Evolutionary conservation across 768 basidiomycete genomes (phyloP).

Genomic region (Amanita exitialis): DNA sequence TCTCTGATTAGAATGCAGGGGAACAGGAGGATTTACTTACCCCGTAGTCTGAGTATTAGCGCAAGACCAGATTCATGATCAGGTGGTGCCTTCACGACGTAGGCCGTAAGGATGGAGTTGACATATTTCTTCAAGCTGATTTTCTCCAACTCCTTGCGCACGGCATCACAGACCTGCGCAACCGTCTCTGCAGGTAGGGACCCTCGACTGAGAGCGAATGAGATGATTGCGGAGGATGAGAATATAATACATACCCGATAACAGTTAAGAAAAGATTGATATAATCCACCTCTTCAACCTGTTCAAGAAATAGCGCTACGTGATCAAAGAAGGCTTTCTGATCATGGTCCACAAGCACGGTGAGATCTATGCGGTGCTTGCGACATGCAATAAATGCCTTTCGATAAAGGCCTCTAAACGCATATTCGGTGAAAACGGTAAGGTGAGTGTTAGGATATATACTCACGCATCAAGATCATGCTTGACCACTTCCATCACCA

Average conservation of each 20-base stretch:
- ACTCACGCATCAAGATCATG: constrained; percentile 65
- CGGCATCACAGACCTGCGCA: constrained; percentile 62
- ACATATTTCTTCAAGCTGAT: constrained; percentile 71
- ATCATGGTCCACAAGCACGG: constrained; percentile 78
- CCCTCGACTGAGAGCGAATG: constrained; percentile 38
- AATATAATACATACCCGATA: constrained; percentile 48
- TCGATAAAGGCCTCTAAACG: constrained; percentile 60
- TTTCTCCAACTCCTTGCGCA: constrained; percentile 63
- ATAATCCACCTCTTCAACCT: constrained; percentile 84
- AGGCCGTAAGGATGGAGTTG: constrained; percentile 86
- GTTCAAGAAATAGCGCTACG: constrained; percentile 65
- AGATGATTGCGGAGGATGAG: constrained; percentile 4
- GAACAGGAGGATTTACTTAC: constrained; percentile 26
- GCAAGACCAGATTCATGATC: constrained; percentile 82
- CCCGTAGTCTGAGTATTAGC: constrained; percentile 67
- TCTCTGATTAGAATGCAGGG: not conserved
- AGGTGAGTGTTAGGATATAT: not conserved
- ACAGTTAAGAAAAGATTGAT: constrained; percentile 87
- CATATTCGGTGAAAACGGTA: not conserved
- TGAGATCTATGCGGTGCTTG: constrained; percentile 89
- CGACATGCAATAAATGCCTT: constrained; percentile 88
- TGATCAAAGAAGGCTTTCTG: constrained; percentile 52
- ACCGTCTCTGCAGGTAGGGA: constrained; percentile 48
- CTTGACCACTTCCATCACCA: constrained; percentile 80
- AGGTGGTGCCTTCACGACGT: constrained; percentile 86